A percentile compares a stretch with the other conserved stretches of the same genome.
These are phyloP conservation scores for Closterium sp. DNA, from an alignment of 139 green algal genomes.

Conservation along the genomic window DNA sequence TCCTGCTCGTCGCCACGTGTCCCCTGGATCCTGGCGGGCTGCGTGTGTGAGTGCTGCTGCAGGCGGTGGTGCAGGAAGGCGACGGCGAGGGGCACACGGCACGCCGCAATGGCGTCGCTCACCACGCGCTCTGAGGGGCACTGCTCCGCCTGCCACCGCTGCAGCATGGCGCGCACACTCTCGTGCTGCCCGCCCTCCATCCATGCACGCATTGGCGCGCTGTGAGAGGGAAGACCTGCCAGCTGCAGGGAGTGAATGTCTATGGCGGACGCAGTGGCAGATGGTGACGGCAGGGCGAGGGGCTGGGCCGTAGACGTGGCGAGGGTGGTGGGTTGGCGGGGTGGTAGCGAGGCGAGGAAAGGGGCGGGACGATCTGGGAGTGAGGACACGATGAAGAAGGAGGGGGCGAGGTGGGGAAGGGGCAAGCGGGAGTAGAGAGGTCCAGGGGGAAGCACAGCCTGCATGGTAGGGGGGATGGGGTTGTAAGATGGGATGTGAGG, in stretches of 20 bases:
- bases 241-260: neutral
- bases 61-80: neutral
- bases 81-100: neutral
- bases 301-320: neutral
- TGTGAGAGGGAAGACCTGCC: neutral
- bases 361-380: neutral
- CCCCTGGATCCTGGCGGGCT: neutral
- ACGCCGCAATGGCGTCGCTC: neutral
- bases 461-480: neutral
- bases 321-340: neutral
- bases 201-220: neutral
- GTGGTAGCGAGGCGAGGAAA: neutral
- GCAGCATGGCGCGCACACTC: neutral
- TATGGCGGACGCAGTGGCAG: neutral
- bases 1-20: neutral
- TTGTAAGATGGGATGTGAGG: neutral
- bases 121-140: neutral
- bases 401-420: neutral
- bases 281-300: neutral
- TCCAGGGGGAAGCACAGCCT: neutral
- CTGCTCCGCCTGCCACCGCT: neutral
- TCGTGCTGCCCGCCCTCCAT: neutral
- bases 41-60: neutral
- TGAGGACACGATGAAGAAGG: neutral
- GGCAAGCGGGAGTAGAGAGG: neutral